phyloP scores from a whole-genome alignment of 2,329 filamentous ascomycete genomes.

The Coniochaeta prunicola region DNA sequence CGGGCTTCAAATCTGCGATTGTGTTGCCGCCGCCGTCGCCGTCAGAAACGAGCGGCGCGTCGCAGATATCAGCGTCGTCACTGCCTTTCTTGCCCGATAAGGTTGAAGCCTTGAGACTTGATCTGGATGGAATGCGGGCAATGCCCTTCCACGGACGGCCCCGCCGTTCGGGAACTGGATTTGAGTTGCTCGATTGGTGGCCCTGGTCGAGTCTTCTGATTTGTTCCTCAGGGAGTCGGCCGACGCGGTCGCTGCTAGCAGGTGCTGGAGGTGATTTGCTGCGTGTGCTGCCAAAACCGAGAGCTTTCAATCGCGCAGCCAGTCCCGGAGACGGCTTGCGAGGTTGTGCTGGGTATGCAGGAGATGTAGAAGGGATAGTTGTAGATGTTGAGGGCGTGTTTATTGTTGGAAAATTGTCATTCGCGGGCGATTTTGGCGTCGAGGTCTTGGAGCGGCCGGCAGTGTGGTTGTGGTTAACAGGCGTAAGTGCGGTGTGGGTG shows the following conservation, averaged over 20 bases:
- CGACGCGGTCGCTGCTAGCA: conserved; percentile 40
- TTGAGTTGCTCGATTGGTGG: conserved; percentile 48
- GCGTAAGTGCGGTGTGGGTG: conserved; percentile 10
- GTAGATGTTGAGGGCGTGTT: conserved; percentile 11
- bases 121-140: conserved; percentile 40
- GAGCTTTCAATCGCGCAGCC: conserved; percentile 56
- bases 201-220: conserved; percentile 62
- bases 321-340: conserved; percentile 59
- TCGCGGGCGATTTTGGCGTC: conserved; percentile 6
- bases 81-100: conserved; percentile 8
- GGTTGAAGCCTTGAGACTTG: conserved; percentile 17
- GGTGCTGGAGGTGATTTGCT: conserved; percentile 26
- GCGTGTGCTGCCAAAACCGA: conserved; percentile 48
- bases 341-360: conserved; percentile 14
- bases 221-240: conserved; percentile 64
- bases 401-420: conserved; percentile 6
- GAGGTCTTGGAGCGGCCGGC: conserved; percentile 6
- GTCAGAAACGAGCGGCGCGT: conserved; percentile 12
- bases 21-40: conserved; percentile 23
- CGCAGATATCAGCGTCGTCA: conserved; percentile 9
- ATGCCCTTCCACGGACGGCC: conserved; percentile 68
- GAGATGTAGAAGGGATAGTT: conserved; percentile 12
- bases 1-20: conserved; percentile 19
- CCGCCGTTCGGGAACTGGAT: conserved; percentile 51
- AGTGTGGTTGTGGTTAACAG: conserved; percentile 11